These are phyloP conservation scores for Simplicillium sp. DNA, from an alignment of 2,329 filamentous ascomycete species.

Conservation along the genomic window DNA sequence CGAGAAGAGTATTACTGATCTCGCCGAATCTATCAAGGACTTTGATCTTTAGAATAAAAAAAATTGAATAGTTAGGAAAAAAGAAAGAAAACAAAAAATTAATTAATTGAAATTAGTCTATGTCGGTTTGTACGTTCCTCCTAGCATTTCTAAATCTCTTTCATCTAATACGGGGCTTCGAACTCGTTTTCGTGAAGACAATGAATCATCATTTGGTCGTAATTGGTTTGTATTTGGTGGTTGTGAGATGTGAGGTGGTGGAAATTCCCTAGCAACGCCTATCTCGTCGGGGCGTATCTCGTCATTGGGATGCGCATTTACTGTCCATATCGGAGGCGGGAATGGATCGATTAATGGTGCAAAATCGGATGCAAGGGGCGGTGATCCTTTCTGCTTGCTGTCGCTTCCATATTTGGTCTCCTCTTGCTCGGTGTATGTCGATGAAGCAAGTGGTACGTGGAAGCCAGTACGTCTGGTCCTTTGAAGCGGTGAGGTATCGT, in stretches of 20 bases:
- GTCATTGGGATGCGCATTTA: conserved; percentile 2
- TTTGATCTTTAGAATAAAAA: conserved; percentile 15
- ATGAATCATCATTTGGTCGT: neutral
- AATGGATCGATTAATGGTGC: too few species aligned
- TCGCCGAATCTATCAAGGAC: conserved; percentile 53
- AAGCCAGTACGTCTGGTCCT: conserved; percentile 12
- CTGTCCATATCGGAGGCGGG: conserved; percentile 7
- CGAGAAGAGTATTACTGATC: conserved; percentile 54
- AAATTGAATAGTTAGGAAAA: conserved; percentile 2
- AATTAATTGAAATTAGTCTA: neutral
- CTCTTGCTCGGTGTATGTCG: too few species aligned
- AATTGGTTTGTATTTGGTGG: neutral
- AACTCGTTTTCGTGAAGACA: neutral
- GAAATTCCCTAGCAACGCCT: conserved; percentile 8
- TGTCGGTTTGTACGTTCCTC: conserved; percentile 14
- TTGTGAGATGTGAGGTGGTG: conserved; percentile 7
- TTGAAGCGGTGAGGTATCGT: too few species aligned
- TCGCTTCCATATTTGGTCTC: too few species aligned
- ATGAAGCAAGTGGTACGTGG: conserved; percentile 15
- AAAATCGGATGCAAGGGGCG: too few species aligned
- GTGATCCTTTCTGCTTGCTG: too few species aligned
- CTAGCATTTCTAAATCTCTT: conserved; percentile 13
- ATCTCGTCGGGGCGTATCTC: conserved; percentile 6
- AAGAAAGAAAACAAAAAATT: neutral
- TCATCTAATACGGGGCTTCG: conserved; percentile 12